Conservation (phyloP, 108 stramenopile species). For the Cyclotella sp. region DNA sequence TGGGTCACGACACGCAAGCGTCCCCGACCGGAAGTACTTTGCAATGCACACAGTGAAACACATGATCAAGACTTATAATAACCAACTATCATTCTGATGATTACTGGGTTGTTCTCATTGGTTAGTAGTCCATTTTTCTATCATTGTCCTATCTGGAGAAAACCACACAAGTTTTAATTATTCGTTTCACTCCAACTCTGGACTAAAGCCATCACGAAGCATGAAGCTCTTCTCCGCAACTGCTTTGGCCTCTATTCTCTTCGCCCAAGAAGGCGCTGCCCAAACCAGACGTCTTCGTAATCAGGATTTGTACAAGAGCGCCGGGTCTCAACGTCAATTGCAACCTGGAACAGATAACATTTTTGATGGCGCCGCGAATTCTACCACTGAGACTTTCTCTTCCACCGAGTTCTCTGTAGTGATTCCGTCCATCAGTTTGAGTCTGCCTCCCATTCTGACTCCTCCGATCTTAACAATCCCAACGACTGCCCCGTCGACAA, state of each 20-base stretch:
- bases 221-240: conserved; percentile 4
- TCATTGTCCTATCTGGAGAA: too few relatives aligned
- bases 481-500: not conserved
- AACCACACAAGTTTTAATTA: too few relatives aligned
- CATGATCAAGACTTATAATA: too few relatives aligned
- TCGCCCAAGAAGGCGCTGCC: conserved; percentile 1
- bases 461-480: not conserved
- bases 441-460: not conserved
- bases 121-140: too few relatives aligned
- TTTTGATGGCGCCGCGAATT: not conserved
- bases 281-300: conserved; percentile 5
- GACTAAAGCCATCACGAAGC: not conserved
- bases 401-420: not conserved
- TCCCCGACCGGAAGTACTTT: too few relatives aligned
- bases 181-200: too few relatives aligned
- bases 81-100: too few relatives aligned
- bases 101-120: too few relatives aligned
- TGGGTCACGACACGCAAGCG: too few relatives aligned
- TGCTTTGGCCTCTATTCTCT: not conserved
- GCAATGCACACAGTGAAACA: too few relatives aligned
- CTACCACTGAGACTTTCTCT: not conserved
- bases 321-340: not conserved
- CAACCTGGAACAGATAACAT: not conserved
- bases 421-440: not conserved
- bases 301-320: not conserved